Evolutionary conservation across 1,139 yeast species (phyloP).

Genomic region (Pichia sp.): DNA sequence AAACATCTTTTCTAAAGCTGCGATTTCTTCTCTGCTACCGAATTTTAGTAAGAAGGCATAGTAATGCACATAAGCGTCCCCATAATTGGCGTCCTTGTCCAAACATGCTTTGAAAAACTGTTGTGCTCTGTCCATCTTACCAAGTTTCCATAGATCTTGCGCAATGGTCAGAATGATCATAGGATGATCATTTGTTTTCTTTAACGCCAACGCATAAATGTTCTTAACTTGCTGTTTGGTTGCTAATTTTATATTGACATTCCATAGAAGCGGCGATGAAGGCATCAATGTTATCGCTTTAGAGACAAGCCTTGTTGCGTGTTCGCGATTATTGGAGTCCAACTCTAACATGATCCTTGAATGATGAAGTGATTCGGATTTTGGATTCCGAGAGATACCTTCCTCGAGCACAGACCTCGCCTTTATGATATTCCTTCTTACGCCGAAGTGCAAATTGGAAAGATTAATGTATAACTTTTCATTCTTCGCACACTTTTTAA

Average conservation of each 20-base stretch:
- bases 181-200: slow-evolving; percentile 55
- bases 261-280: slow-evolving; percentile 50
- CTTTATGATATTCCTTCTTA: slow-evolving; percentile 37
- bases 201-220: slow-evolving; percentile 66
- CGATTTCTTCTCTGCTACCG: slow-evolving; percentile 27
- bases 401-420: slow-evolving; percentile 73
- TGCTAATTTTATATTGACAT: slow-evolving; percentile 44
- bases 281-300: slow-evolving; percentile 60
- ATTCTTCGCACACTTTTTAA: slow-evolving; percentile 38
- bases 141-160: slow-evolving; percentile 58
- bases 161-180: slow-evolving; percentile 60
- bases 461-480: slow-evolving; percentile 49
- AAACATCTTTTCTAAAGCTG: slow-evolving; percentile 28
- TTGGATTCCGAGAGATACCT: slow-evolving; percentile 50
- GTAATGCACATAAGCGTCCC: slow-evolving; percentile 76
- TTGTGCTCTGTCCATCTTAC: slow-evolving; percentile 56
- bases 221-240: slow-evolving; percentile 54
- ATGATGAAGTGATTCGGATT: slow-evolving; percentile 46
- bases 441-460: slow-evolving; percentile 41
- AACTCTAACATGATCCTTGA: slow-evolving; percentile 55
- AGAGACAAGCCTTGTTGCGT: slow-evolving; percentile 50
- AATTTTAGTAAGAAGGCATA: slow-evolving; percentile 36
- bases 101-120: slow-evolving; percentile 74
- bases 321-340: slow-evolving; percentile 38
- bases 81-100: slow-evolving; percentile 45